phyloP scores from a whole-genome alignment of 164 flowering plant genomes.

The Vitis amurensis region DNA sequence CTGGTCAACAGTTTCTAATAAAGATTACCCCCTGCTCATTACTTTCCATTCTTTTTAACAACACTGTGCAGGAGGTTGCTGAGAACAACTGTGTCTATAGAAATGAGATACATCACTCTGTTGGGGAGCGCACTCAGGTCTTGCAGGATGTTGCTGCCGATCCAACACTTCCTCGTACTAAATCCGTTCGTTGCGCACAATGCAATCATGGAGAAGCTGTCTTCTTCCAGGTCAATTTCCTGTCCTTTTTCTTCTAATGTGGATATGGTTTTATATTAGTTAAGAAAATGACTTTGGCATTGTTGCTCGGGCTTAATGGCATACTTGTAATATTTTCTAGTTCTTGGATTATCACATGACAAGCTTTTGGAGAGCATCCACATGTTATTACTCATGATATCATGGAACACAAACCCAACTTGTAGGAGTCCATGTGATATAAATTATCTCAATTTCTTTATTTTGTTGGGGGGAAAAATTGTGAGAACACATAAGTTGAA shows the following conservation, averaged over 20 bases:
- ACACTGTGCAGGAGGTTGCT: slow-evolving; percentile 70
- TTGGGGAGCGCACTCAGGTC: slow-evolving; percentile 76
- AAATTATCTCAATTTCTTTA: too few relatives aligned
- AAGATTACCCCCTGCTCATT: not conserved
- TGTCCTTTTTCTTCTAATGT: not conserved
- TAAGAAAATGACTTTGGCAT: not conserved
- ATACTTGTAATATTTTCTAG: not conserved
- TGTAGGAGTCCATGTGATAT: too few relatives aligned
- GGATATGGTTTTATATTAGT: not conserved
- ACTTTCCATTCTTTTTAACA: not conserved
- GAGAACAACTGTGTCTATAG: slow-evolving; percentile 86
- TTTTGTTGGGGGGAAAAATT: too few relatives aligned
- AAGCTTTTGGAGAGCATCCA: too few relatives aligned
- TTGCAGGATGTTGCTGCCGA: slow-evolving; percentile 86
- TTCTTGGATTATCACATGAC: not conserved
- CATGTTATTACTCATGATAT: too few relatives aligned
- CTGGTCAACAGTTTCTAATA: not conserved
- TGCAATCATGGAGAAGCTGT: slow-evolving; percentile 94
- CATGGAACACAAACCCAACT: too few relatives aligned
- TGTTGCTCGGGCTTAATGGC: not conserved
- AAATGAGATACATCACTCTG: slow-evolving; percentile 83
- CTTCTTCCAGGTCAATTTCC: slow-evolving; percentile 75
- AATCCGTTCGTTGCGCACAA: slow-evolving; percentile 61
- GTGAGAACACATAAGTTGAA: too few relatives aligned
- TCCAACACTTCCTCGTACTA: slow-evolving; percentile 94